These are phyloP conservation scores for Juglanconis oblonga DNA, from an alignment of 2,329 filamentous ascomycete species.

Conservation along the genomic window DNA sequence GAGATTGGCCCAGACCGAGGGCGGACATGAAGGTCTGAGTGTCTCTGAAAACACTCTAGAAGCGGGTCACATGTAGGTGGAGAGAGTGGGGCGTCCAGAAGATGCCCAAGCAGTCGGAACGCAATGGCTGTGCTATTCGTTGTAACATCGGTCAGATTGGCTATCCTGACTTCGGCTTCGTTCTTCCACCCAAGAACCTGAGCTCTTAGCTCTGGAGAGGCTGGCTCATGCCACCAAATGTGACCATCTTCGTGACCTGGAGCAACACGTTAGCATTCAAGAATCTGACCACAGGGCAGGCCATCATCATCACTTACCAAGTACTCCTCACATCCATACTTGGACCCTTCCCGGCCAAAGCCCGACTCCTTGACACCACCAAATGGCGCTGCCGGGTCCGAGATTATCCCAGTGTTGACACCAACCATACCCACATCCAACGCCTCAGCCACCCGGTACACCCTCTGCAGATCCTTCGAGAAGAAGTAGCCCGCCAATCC, in stretches of 20 bases:
- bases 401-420: constrained; percentile 71
- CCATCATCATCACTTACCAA: constrained; percentile 4
- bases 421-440: constrained; percentile 87
- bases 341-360: constrained; percentile 75
- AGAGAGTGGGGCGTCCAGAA: too few relatives aligned
- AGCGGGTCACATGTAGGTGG: too few relatives aligned
- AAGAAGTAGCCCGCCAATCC: constrained; percentile 96
- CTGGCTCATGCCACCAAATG: constrained; percentile 54
- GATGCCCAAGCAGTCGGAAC: too few relatives aligned
- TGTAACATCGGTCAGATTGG: too few relatives aligned
- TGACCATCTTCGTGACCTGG: constrained; percentile 67
- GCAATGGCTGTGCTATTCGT: too few relatives aligned
- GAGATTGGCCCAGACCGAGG: too few relatives aligned
- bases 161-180: too few relatives aligned
- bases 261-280: background rate
- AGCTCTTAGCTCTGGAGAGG: constrained; percentile 43
- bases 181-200: too few relatives aligned
- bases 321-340: constrained; percentile 76
- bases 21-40: too few relatives aligned
- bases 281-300: background rate
- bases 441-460: constrained; percentile 61
- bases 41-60: too few relatives aligned
- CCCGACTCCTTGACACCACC: constrained; percentile 82
- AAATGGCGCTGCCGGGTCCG: constrained; percentile 60
- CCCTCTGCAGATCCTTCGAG: constrained; percentile 59